Conservation (phyloP, 2,329 filamentous ascomycete genomes). For the Cylindrodendrum hubeiense region DNA sequence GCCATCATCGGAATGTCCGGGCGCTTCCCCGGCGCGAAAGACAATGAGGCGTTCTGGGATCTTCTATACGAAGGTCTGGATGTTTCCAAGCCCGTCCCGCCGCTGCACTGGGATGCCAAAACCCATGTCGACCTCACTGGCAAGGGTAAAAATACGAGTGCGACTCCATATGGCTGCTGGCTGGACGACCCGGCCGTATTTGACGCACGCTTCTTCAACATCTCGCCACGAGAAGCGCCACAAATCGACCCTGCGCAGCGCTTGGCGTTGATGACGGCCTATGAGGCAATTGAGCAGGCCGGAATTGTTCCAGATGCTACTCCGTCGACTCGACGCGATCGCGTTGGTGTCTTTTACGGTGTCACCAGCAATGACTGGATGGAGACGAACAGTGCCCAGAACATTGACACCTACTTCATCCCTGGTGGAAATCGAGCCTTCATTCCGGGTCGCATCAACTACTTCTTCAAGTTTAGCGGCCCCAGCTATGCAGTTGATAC, state of each 20-base stretch:
- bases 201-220: constrained; percentile 79
- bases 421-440: constrained; percentile 61
- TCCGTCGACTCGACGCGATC: constrained; percentile 67
- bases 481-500: constrained; percentile 81
- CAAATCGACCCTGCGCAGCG: constrained; percentile 75
- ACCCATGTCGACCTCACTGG: constrained; percentile 64
- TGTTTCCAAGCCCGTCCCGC: constrained; percentile 67
- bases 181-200: constrained; percentile 76
- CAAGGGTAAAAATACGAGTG: constrained; percentile 71
- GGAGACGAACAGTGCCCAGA: constrained; percentile 80
- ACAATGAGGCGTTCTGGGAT: constrained; percentile 73
- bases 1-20: constrained; percentile 77
- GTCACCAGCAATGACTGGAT: constrained; percentile 83
- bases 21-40: constrained; percentile 71
- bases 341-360: constrained; percentile 80
- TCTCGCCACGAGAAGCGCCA: constrained; percentile 62
- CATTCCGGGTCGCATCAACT: constrained; percentile 74
- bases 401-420: constrained; percentile 69
- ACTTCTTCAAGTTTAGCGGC: constrained; percentile 82
- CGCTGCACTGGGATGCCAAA: constrained; percentile 37
- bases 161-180: constrained; percentile 54
- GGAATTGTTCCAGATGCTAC: constrained; percentile 74
- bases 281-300: constrained; percentile 76
- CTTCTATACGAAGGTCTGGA: constrained; percentile 74
- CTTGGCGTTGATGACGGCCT: constrained; percentile 73